phyloP scores from a whole-genome alignment of 2,329 filamentous ascomycete genomes.

The Fusarium xylarioides region DNA sequence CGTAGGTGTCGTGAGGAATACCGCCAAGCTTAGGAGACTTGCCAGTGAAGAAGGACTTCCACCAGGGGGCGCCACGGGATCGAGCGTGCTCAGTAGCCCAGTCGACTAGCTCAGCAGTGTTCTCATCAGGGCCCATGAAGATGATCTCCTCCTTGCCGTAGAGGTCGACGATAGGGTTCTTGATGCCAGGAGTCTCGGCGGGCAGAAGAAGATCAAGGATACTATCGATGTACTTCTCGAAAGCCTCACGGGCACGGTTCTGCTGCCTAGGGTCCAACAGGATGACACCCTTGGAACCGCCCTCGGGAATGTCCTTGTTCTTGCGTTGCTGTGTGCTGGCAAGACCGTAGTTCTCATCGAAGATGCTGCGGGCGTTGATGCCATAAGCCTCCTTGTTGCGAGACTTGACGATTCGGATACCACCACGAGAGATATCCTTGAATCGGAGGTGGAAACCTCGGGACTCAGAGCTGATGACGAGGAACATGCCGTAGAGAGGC shows the following conservation, averaged over 20 bases:
- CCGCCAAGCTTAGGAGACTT: conserved; percentile 96
- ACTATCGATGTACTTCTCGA: conserved; percentile 99
- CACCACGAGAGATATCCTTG: conserved; percentile 94
- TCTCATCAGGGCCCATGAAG: conserved; percentile 99
- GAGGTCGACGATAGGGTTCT: conserved; percentile 96
- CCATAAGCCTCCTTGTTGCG: conserved; percentile 94
- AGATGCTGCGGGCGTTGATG: conserved; percentile 95
- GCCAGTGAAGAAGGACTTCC: conserved; percentile 99
- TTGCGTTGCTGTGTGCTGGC: conserved; percentile 99
- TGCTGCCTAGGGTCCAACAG: conserved; percentile 93
- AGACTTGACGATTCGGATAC: conserved; percentile 98
- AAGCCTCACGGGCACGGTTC: conserved; percentile 89
- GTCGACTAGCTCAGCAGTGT: conserved; percentile 95
- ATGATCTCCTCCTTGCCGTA: conserved; percentile 96
- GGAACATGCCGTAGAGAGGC: conserved; percentile 96
- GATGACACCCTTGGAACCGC: conserved; percentile 97
- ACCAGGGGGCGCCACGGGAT: conserved; percentile 89
- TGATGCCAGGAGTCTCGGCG: conserved; percentile 92
- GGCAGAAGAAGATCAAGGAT: conserved; percentile 94
- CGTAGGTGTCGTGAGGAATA: conserved; percentile 95
- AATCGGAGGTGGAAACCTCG: conserved; percentile 97
- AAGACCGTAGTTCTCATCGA: conserved; percentile 98
- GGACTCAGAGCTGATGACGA: conserved; percentile 96
- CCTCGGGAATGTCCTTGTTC: conserved; percentile 99
- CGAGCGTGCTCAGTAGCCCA: conserved; percentile 98